Evolutionary conservation across 202 grass and related monocot genomes (phyloP).

Genomic region (Eragrostis tef): DNA sequence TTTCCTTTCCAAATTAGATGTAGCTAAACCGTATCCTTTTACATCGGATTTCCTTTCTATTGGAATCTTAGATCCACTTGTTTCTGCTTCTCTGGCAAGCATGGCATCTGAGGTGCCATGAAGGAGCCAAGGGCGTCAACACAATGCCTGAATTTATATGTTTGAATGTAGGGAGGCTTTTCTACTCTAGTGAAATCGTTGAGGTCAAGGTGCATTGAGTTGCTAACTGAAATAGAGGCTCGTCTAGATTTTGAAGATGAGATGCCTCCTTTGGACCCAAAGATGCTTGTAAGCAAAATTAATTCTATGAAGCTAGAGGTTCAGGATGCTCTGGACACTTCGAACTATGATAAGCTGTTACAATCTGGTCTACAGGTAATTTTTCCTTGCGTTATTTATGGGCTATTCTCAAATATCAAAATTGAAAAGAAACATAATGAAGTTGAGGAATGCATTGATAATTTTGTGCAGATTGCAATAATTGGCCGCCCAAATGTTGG

Average conservation of each 20-base stretch:
- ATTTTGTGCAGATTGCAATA: constrained; percentile 74
- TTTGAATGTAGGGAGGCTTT: constrained; percentile 79
- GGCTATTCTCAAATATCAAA: neutral
- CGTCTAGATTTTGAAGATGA: constrained; percentile 98
- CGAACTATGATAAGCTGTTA: constrained; percentile 86
- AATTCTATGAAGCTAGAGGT: constrained; percentile 66
- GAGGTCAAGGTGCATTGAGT: constrained; percentile 77
- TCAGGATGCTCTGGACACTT: constrained; percentile 80
- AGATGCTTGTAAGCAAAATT: constrained; percentile 64
- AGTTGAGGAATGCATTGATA: constrained; percentile 5
- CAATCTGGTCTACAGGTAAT: constrained; percentile 91
- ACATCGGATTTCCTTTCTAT: neutral
- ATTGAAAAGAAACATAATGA: constrained; percentile 4
- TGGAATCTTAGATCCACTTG: constrained; percentile 11
- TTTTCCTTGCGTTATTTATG: constrained; percentile 10
- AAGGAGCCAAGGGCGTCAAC: constrained; percentile 11
- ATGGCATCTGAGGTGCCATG: neutral
- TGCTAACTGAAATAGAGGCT: constrained; percentile 94
- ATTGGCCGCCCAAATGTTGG: constrained; percentile 97
- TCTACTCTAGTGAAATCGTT: constrained; percentile 74
- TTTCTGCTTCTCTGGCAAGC: constrained; percentile 25
- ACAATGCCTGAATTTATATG: constrained; percentile 25
- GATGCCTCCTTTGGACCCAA: constrained; percentile 70
- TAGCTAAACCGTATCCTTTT: constrained; percentile 14
- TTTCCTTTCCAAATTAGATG: neutral